Conservation (phyloP, 495 filamentous ascomycete species). For the Hyaloscypha hepaticicola region DNA sequence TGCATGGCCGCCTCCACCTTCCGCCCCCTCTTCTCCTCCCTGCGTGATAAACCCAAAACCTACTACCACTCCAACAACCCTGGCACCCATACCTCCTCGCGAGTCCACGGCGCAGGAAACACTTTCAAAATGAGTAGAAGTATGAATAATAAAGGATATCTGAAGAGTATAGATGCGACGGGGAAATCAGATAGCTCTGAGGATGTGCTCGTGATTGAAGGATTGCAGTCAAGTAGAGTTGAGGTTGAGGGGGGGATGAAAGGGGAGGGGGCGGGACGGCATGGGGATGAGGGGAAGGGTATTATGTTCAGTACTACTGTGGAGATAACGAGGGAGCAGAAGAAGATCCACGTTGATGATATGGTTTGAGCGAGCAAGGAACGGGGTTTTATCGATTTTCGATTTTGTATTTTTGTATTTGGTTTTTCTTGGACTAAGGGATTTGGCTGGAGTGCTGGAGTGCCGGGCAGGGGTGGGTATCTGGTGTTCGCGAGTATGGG, state of each 20-base stretch:
- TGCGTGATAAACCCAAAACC: background rate
- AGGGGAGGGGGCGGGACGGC: background rate
- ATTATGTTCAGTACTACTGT: constrained; percentile 14
- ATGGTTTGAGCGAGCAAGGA: background rate
- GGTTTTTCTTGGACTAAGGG: background rate
- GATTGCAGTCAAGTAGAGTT: background rate
- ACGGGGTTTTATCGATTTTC: too few species aligned
- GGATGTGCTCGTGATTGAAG: background rate
- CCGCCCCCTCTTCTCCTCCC: constrained; percentile 13
- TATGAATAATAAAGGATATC: background rate
- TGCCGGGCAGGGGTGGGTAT: background rate
- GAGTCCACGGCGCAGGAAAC: background rate
- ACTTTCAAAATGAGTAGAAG: background rate
- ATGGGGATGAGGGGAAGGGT: background rate
- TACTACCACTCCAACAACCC: background rate
- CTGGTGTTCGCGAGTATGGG: background rate
- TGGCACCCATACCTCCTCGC: background rate
- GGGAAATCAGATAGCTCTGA: background rate
- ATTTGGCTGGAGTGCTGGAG: too few species aligned
- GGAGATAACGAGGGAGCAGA: constrained; percentile 4
- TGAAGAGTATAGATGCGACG: background rate
- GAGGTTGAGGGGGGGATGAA: background rate
- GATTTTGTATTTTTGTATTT: background rate
- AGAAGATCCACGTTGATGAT: background rate
- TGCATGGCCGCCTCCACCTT: constrained; percentile 23